Evolutionary conservation across 139 green algal genomes (phyloP).

Genomic region (Zygnema circumcarinatum): DNA sequence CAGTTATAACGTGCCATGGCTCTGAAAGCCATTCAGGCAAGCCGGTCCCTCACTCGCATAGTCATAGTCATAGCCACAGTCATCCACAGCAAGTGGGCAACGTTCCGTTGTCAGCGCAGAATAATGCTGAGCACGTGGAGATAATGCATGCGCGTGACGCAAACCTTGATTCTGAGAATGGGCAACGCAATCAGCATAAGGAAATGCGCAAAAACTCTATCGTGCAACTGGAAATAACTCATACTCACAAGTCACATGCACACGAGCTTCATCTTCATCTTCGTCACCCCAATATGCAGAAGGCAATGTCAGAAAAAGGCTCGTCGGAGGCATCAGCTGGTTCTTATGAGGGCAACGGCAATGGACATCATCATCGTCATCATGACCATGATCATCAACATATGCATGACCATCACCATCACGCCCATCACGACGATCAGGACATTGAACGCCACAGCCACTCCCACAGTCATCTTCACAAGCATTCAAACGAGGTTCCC

Average conservation of each 20-base stretch:
- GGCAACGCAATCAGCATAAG: background rate
- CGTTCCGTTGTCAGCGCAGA: background rate
- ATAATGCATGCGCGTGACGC: background rate
- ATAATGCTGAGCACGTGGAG: background rate
- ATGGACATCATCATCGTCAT: background rate
- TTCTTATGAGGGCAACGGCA: background rate
- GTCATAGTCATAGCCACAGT: constrained; percentile 1
- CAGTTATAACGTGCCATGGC: too few species aligned
- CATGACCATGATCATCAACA: constrained; percentile 2
- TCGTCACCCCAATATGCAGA: background rate
- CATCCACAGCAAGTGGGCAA: background rate
- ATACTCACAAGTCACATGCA: background rate
- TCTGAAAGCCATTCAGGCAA: too few species aligned
- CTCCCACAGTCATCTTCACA: background rate
- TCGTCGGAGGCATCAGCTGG: background rate
- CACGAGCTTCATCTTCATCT: constrained; percentile 17
- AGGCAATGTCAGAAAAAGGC: too few species aligned
- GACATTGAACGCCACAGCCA: background rate
- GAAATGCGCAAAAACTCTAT: background rate
- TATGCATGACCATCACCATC: background rate
- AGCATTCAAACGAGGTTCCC: background rate
- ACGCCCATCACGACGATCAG: background rate
- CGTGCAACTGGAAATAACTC: background rate
- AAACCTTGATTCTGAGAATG: background rate
- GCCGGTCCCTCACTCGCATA: background rate